phyloP scores from a whole-genome alignment of 495 filamentous ascomycete species.

The Entonaema liquescens region DNA sequence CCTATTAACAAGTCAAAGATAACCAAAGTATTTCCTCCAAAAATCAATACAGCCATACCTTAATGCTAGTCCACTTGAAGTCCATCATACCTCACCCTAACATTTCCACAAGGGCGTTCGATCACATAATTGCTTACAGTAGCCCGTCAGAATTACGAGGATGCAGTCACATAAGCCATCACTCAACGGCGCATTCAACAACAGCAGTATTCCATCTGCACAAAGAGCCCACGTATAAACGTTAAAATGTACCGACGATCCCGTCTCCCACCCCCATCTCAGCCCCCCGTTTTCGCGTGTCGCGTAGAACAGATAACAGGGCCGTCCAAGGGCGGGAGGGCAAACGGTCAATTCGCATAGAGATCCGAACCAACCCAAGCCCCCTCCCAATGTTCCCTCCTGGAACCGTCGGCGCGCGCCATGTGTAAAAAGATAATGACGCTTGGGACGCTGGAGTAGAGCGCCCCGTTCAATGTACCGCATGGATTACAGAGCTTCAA shows the following conservation, averaged over 20 bases:
- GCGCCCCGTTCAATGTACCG: conserved; percentile 58
- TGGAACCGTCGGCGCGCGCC: conserved; percentile 40
- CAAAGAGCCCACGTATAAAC: background rate
- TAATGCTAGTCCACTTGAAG: too few relatives aligned
- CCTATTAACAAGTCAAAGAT: too few relatives aligned
- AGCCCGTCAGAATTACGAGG: too few relatives aligned
- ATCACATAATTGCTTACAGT: background rate
- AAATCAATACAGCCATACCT: too few relatives aligned
- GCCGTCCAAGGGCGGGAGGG: conserved; percentile 36
- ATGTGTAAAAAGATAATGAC: conserved; percentile 14
- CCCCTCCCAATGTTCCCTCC: conserved; percentile 42
- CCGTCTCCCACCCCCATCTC: conserved; percentile 43
- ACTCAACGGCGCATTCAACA: background rate
- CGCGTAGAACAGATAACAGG: conserved; percentile 41
- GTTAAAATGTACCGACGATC: conserved; percentile 43
- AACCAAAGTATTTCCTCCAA: too few relatives aligned
- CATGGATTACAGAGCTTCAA: conserved; percentile 73
- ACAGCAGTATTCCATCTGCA: background rate
- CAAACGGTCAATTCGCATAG: conserved; percentile 51
- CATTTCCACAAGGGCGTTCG: background rate
- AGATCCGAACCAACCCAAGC: conserved; percentile 45
- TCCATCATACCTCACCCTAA: too few relatives aligned
- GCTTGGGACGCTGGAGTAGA: conserved; percentile 28
- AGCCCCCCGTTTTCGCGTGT: conserved; percentile 30
- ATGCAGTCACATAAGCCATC: background rate